Evolutionary conservation across 495 filamentous ascomycete genomes (phyloP).

Genomic region (Baudoinia panamericana): DNA sequence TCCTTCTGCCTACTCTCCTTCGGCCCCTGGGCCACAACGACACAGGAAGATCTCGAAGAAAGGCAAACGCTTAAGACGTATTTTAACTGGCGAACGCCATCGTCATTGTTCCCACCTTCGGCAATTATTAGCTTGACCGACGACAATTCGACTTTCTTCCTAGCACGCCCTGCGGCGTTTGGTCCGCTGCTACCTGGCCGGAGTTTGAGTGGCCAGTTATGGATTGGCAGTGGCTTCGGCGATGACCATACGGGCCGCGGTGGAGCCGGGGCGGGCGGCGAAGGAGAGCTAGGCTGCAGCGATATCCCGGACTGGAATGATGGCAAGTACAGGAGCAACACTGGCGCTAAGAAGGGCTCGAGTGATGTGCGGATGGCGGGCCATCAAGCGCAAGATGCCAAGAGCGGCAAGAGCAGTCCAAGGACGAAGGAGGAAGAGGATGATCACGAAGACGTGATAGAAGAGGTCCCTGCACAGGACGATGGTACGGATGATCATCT

Average conservation of each 20-base stretch:
- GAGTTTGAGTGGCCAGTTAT: conserved; percentile 72
- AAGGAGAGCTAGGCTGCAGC: conserved; percentile 91
- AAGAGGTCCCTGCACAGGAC: conserved; percentile 25
- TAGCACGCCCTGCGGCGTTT: conserved; percentile 86
- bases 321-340: conserved; percentile 26
- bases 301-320: conserved; percentile 89
- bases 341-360: conserved; percentile 2
- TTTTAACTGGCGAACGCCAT: conserved; percentile 53
- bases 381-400: neutral
- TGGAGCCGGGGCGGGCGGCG: conserved; percentile 35
- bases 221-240: conserved; percentile 81
- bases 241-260: conserved; percentile 54
- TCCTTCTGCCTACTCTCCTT: conserved; percentile 26
- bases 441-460: conserved; percentile 5
- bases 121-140: conserved; percentile 93
- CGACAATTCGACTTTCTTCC: conserved; percentile 94
- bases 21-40: conserved; percentile 14
- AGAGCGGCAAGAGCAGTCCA: conserved; percentile 7
- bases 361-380: conserved; percentile 1
- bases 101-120: conserved; percentile 80
- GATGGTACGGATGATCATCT: conserved; percentile 92
- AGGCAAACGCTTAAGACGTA: conserved; percentile 34
- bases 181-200: conserved; percentile 62
- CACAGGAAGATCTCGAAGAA: conserved; percentile 6
- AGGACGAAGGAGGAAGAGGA: conserved; percentile 5